phyloP scores from a whole-genome alignment of 192 early-diverging fungal genomes.

The Helicostylum pulchrum region DNA sequence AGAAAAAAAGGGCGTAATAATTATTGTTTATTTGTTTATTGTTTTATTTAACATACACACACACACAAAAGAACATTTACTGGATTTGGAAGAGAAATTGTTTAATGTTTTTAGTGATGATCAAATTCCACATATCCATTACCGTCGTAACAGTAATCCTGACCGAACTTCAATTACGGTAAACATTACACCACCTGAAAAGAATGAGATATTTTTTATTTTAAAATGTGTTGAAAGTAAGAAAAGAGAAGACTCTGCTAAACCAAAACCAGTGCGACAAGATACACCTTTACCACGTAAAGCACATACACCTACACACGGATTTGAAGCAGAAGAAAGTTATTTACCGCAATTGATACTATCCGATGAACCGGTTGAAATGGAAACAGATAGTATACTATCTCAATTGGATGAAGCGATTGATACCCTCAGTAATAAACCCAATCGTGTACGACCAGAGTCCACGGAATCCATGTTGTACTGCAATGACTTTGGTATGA shows the following conservation, averaged over 20 bases:
- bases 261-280: background rate
- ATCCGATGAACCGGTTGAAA: background rate
- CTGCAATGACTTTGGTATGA: conserved; percentile 45
- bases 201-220: conserved; percentile 5
- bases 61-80: conserved; percentile 18
- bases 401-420: background rate
- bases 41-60: background rate
- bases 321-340: background rate
- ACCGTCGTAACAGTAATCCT: conserved; percentile 23
- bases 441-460: background rate
- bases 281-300: conserved; percentile 19
- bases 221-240: conserved; percentile 2
- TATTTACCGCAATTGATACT: background rate
- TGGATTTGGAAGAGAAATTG: conserved; percentile 15
- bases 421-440: background rate
- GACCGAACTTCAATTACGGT: conserved; percentile 23
- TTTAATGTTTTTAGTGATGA: conserved; percentile 16
- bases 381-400: background rate
- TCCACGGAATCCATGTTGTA: conserved; percentile 32
- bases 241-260: background rate
- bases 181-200: conserved; percentile 3
- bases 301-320: background rate
- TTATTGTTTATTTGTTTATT: background rate
- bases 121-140: conserved; percentile 6
- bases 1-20: background rate